A percentile compares a stretch with the other conserved stretches of the same genome.
phyloP scores from a whole-genome alignment of 1,284 basidiomycete species.

The Lignosus rhinocerotis region DNA sequence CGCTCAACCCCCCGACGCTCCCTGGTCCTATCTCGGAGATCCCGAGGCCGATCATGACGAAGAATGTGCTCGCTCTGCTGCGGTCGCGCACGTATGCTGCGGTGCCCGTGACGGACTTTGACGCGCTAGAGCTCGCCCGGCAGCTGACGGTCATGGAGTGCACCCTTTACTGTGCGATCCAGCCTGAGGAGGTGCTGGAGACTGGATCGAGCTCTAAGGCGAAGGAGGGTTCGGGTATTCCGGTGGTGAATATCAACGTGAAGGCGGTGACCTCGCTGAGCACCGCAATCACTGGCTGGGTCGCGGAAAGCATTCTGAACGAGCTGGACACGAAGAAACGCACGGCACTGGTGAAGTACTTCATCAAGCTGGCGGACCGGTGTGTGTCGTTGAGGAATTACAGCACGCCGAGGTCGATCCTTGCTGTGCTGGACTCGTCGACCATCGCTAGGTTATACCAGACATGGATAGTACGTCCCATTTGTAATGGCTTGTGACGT shows the following conservation, averaged over 20 bases:
- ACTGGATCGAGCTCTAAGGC: conserved; percentile 51
- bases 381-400: conserved; percentile 88
- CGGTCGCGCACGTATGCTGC: conserved; percentile 58
- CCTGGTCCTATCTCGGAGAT: conserved; percentile 53
- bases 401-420: conserved; percentile 89
- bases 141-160: conserved; percentile 97
- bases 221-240: conserved; percentile 36
- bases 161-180: conserved; percentile 83
- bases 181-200: conserved; percentile 86
- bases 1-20: conserved; percentile 59
- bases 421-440: conserved; percentile 93
- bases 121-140: conserved; percentile 88
- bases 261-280: conserved; percentile 87
- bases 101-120: conserved; percentile 87
- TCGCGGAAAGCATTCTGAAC: conserved; percentile 88
- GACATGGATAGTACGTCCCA: conserved; percentile 80
- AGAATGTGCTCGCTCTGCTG: conserved; percentile 68
- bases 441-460: conserved; percentile 89
- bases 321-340: conserved; percentile 91
- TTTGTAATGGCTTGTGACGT: background rate
- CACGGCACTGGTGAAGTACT: conserved; percentile 86
- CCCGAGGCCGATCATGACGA: conserved; percentile 83
- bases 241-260: conserved; percentile 66
- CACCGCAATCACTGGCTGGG: conserved; percentile 94
- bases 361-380: conserved; percentile 93